Percentiles rank a stretch among this genome's conserved stretches.
phyloP scores from a whole-genome alignment of 441 rosid species.

The Gossypium schwendimanii region DNA sequence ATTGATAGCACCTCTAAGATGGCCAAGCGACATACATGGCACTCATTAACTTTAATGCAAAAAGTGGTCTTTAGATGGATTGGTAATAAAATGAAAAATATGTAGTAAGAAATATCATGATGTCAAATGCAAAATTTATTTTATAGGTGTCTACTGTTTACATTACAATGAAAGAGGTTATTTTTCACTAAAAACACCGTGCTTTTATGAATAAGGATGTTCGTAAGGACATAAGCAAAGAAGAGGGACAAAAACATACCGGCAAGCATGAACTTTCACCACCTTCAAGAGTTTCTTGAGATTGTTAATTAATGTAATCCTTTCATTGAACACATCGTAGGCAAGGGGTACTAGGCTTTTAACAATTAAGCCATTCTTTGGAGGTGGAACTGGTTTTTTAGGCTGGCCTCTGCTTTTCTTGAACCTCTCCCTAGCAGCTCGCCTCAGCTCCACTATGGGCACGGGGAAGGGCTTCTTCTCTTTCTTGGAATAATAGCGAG shows the following conservation, averaged over 20 bases:
- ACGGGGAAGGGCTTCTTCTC: conserved; percentile 87
- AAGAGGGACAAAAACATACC: conserved; percentile 47
- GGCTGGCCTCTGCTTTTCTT: conserved; percentile 65
- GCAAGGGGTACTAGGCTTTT: conserved; percentile 68
- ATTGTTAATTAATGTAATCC: conserved; percentile 68
- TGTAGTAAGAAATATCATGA: neutral
- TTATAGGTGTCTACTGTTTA: neutral
- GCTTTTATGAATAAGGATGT: neutral
- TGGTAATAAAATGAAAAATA: neutral
- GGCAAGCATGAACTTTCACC: conserved; percentile 80
- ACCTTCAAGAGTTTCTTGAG: conserved; percentile 72
- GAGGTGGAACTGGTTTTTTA: conserved; percentile 51
- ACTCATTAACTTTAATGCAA: neutral
- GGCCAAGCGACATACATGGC: neutral
- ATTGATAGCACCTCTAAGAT: neutral
- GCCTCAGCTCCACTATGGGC: conserved; percentile 75
- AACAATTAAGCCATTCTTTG: conserved; percentile 68
- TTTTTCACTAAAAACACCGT: neutral
- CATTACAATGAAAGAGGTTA: neutral
- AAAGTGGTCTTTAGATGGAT: neutral
- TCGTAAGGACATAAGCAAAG: conserved; percentile 3
- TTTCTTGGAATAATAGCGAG: conserved; percentile 57
- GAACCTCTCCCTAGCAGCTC: conserved; percentile 84
- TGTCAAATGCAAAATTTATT: neutral
- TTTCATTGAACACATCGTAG: conserved; percentile 57